Evolutionary conservation across 2,329 filamentous ascomycete species (phyloP).

Genomic region (Arthroderma uncinatum): DNA sequence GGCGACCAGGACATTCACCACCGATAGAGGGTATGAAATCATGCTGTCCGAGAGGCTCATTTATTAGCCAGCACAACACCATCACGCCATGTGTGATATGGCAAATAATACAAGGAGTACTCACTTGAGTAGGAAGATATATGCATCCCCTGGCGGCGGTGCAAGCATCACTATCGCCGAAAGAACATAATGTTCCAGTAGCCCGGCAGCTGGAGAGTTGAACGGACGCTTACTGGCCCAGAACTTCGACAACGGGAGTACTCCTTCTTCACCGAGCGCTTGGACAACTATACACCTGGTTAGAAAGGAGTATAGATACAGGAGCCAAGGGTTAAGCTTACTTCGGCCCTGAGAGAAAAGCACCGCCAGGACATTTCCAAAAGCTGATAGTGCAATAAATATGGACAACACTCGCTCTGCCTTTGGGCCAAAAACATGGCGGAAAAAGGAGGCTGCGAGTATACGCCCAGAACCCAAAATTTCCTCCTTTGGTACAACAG

Average conservation of each 20-base stretch:
- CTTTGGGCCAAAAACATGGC: conserved; percentile 47
- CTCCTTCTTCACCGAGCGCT: conserved; percentile 58
- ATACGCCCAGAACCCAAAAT: conserved; percentile 44
- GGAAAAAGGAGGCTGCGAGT: conserved; percentile 48
- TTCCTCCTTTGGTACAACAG: conserved; percentile 46
- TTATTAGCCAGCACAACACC: background rate
- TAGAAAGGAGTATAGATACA: background rate
- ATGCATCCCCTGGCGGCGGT: conserved; percentile 55
- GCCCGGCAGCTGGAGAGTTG: conserved; percentile 48
- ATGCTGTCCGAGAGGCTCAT: conserved; percentile 18
- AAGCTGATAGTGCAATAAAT: conserved; percentile 49
- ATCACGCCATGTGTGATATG: no score
- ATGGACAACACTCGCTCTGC: conserved; percentile 50
- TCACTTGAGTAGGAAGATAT: conserved; percentile 48
- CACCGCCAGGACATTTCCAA: conserved; percentile 50
- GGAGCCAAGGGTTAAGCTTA: conserved; percentile 15
- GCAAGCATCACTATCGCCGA: conserved; percentile 55
- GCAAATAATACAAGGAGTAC: conserved; percentile 9
- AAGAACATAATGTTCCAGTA: conserved; percentile 55
- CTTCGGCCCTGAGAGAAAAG: conserved; percentile 39
- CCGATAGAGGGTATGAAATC: conserved; percentile 33
- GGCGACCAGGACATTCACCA: conserved; percentile 43
- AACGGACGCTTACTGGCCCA: conserved; percentile 61
- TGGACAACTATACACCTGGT: conserved; percentile 25
- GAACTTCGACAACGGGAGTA: conserved; percentile 54